Conservation (phyloP, 805 yeast genomes). For the Suhomyces tanzawaensis region DNA sequence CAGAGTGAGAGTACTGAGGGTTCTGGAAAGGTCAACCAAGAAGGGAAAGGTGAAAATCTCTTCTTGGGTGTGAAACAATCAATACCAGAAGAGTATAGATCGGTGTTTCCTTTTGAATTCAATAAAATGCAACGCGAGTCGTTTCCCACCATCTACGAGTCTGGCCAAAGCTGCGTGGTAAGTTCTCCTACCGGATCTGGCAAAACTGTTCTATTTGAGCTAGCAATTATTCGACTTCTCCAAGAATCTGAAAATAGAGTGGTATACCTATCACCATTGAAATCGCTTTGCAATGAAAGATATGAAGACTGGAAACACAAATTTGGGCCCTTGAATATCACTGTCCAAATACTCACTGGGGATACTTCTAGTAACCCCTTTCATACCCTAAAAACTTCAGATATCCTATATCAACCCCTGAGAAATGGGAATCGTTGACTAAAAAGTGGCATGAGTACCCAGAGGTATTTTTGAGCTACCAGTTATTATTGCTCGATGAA, state of each 20-base stretch:
- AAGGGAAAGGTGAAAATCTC: too few relatives aligned
- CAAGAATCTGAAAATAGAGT: conserved; percentile 26
- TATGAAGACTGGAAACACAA: conserved; percentile 44
- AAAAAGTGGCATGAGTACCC: conserved; percentile 14
- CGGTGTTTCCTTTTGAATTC: conserved; percentile 20
- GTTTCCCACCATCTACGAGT: conserved; percentile 34
- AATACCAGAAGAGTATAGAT: not conserved
- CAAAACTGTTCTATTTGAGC: conserved; percentile 53
- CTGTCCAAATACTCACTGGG: conserved; percentile 53
- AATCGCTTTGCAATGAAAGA: conserved; percentile 54
- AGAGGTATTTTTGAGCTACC: conserved; percentile 36
- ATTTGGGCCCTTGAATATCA: conserved; percentile 36
- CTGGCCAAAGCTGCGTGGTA: conserved; percentile 42
- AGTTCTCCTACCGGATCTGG: conserved; percentile 58
- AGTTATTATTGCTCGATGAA: conserved; percentile 26
- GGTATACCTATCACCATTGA: conserved; percentile 59
- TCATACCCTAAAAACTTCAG: not conserved
- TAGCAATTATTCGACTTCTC: conserved; percentile 44
- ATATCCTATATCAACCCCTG: not conserved
- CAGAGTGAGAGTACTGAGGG: too few relatives aligned
- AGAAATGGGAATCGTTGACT: not conserved
- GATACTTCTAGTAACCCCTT: conserved; percentile 28
- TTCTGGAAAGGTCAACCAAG: too few relatives aligned
- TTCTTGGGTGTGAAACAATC: too few relatives aligned
- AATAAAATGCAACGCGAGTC: conserved; percentile 53